Evolutionary conservation across 495 filamentous ascomycete species (phyloP), one percentile per base, ranked within the genome.

Genomic region (Aspergillus egyptiacus): DNA sequence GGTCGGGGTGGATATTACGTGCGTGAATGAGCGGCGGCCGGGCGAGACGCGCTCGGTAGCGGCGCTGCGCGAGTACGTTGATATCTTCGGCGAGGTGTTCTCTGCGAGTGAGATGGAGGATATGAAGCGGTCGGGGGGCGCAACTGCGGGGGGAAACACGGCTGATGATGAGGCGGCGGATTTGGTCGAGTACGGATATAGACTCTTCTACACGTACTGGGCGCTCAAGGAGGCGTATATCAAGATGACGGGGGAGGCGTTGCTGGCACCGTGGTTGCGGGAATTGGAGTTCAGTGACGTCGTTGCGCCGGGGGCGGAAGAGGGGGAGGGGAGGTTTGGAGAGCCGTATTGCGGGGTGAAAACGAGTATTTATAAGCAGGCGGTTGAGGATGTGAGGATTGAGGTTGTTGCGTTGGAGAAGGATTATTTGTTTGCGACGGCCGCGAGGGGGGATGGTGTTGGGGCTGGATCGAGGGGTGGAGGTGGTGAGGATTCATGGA

Each of bases 141-240:
- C 17, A 31, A 18, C 6, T 23, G 2, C 11, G 19, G 13, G 14
- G 3, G 10, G 14, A 18, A 11, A 14, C n/a, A 3, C 39, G n/a
- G 10, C 34, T n/a, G n/a, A n/a, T n/a, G n/a, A n/a, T n/a, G n/a
- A n/a, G n/a, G n/a, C n/a, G n/a, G n/a, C n/a, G n/a, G n/a, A n/a
- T n/a, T n/a, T n/a, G n/a, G 69, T 84, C 17, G 70, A 77, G 34
- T 77, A 75, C 33, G 78, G 83, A 24, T 70, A 94, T 33, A 74
- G 90, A 2, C 70, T 81, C 5, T 96, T 96, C 64, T 95, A 93
- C 58, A 81, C 89, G 2, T 86, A 85, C 54, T 96, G 88, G 87
- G 88, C 84, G 46, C 73, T 93, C 45, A 86, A 93, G 55, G 90
- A 96, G 68, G 86, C 90, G 1, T 96, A 90, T 67, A 81, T 96